A percentile compares a stretch with the other conserved stretches of the same genome.
Conservation (phyloP, 176 grass and related monocot species). For the Triticum dicoccoides region DNA sequence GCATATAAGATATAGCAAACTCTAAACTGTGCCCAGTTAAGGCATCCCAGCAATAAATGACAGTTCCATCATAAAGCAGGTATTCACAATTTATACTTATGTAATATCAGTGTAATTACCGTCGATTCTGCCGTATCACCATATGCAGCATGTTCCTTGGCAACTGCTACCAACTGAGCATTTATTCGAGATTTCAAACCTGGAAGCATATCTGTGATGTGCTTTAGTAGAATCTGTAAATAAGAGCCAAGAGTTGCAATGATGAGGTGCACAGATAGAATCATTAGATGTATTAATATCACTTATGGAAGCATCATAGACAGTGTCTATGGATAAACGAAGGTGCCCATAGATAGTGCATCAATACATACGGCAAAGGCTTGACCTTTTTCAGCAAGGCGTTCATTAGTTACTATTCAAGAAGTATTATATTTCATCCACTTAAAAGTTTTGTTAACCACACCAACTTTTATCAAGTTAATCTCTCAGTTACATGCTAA, state of each 20-base stretch:
- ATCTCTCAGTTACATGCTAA: background rate
- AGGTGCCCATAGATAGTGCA: background rate
- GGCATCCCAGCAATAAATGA: background rate
- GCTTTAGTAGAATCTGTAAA: conserved; percentile 83
- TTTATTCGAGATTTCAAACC: conserved; percentile 83
- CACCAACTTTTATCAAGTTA: background rate
- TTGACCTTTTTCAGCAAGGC: background rate
- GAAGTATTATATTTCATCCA: background rate
- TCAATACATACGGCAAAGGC: background rate
- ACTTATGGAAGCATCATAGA: conserved; percentile 9
- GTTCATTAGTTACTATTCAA: background rate
- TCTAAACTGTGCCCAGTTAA: background rate
- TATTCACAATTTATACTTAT: conserved; percentile 2
- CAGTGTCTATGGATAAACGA: background rate
- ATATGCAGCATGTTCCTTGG: conserved; percentile 85
- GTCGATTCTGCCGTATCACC: conserved; percentile 83
- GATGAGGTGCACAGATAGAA: conserved; percentile 20
- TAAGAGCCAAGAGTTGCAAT: background rate
- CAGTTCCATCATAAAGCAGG: conserved; percentile 20
- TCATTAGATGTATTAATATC: conserved; percentile 2
- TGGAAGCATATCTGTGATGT: conserved; percentile 88
- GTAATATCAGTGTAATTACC: conserved; percentile 42
- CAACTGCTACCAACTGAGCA: conserved; percentile 72
- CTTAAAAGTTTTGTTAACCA: background rate
- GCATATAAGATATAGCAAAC: conserved; percentile 18